Conservation (phyloP, 179 eudicot species). For the Beta corolliflora region DNA sequence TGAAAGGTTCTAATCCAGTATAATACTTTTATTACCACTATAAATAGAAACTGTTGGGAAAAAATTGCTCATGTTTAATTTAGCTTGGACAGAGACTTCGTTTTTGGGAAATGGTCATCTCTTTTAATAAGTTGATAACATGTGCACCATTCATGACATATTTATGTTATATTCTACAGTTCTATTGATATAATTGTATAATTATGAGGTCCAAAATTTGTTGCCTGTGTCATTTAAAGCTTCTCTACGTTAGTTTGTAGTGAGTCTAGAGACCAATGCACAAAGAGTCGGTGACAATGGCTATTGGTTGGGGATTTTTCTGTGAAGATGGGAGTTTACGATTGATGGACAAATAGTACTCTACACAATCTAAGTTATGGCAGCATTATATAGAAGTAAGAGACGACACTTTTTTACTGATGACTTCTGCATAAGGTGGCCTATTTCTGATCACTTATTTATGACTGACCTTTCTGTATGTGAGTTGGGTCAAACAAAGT, state of each 20-base stretch:
- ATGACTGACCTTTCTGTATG: background rate
- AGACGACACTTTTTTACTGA: background rate
- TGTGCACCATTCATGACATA: background rate
- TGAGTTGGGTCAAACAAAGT: background rate
- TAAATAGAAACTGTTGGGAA: too few species aligned
- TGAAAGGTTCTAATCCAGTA: too few species aligned
- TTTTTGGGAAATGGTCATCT: background rate
- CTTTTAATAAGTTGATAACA: background rate
- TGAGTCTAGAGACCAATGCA: background rate
- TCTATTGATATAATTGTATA: background rate
- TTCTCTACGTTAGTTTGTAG: background rate
- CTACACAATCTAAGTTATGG: slow-evolving; percentile 9
- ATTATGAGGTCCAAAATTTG: background rate
- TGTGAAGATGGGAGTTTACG: background rate
- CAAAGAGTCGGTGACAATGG: background rate
- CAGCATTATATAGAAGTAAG: background rate
- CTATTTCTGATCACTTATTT: background rate
- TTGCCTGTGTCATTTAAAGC: background rate
- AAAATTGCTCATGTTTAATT: too few species aligned
- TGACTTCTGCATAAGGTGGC: too few species aligned
- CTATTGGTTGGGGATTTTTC: background rate
- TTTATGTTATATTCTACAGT: background rate
- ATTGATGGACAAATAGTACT: background rate
- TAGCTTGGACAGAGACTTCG: too few species aligned
- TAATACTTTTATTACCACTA: too few species aligned